phyloP scores from a whole-genome alignment of 2,329 filamentous ascomycete genomes.

The Drechslerella coelobrocha region DNA sequence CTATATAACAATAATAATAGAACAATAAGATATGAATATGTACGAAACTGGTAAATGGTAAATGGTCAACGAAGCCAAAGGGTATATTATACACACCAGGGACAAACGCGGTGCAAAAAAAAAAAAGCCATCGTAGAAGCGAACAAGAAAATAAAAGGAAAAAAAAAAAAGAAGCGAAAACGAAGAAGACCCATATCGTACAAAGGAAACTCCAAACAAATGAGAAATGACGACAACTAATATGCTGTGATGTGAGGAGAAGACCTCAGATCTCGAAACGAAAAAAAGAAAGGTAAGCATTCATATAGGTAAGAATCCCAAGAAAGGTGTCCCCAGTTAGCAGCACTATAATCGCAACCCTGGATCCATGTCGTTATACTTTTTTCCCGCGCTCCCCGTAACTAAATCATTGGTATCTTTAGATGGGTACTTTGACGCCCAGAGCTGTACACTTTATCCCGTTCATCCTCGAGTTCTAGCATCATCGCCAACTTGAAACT shows the following conservation, averaged over 20 bases:
- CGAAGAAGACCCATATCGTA: too few species aligned
- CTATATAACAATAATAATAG: neutral
- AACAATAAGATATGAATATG: neutral
- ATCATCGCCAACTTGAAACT: slow-evolving; percentile 48
- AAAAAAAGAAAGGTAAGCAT: slow-evolving; percentile 10
- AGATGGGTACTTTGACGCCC: slow-evolving; percentile 28
- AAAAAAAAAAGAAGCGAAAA: slow-evolving; percentile 13
- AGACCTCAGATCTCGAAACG: neutral
- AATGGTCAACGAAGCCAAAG: slow-evolving; percentile 7
- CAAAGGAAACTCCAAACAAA: neutral
- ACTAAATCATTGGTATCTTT: slow-evolving; percentile 41
- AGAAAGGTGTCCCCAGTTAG: slow-evolving; percentile 13
- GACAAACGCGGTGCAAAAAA: slow-evolving; percentile 3
- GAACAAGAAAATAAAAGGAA: neutral
- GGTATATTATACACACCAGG: slow-evolving; percentile 32
- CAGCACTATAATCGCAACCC: slow-evolving; percentile 25
- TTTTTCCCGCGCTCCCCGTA: slow-evolving; percentile 10
- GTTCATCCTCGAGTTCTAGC: slow-evolving; percentile 46
- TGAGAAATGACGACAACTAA: slow-evolving; percentile 6
- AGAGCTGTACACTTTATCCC: slow-evolving; percentile 49
- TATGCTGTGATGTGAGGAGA: neutral
- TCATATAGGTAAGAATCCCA: neutral
- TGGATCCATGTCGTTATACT: slow-evolving; percentile 43
- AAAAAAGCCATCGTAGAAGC: slow-evolving; percentile 1
- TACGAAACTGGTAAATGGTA: too few species aligned